Percentiles rank a stretch among this genome's conserved stretches.
phyloP scores from a whole-genome alignment of 352 stramenopile genomes.

The Pythium dissimile region DNA sequence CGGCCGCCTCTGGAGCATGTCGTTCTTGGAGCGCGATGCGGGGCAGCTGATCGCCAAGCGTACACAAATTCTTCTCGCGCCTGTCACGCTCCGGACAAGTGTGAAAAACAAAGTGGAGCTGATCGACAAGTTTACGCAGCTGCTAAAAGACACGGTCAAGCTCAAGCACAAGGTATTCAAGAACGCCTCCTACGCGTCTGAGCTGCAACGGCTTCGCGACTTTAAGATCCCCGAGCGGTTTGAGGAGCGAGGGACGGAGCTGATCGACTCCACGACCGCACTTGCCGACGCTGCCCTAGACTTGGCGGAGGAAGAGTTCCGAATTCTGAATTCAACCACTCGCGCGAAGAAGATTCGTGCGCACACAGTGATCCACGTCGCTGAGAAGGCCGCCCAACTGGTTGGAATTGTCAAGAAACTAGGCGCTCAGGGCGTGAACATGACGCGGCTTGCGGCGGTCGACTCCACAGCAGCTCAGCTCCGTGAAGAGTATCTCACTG shows the following conservation, averaged over 20 bases:
- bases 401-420: slow-evolving; percentile 86
- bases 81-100: slow-evolving; percentile 48
- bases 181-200: slow-evolving; percentile 50
- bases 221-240: slow-evolving; percentile 71
- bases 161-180: slow-evolving; percentile 90
- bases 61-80: slow-evolving; percentile 67
- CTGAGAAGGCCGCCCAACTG: slow-evolving; percentile 70
- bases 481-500: slow-evolving; percentile 58
- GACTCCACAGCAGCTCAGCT: slow-evolving; percentile 39
- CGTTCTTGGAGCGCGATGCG: slow-evolving; percentile 72
- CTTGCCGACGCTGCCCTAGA: slow-evolving; percentile 70
- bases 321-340: slow-evolving; percentile 53
- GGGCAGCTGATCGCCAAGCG: slow-evolving; percentile 75
- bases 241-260: slow-evolving; percentile 53
- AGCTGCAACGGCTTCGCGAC: slow-evolving; percentile 53
- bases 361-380: slow-evolving; percentile 58
- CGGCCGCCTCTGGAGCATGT: slow-evolving; percentile 69
- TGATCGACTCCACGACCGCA: slow-evolving; percentile 56
- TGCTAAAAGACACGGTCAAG: slow-evolving; percentile 86
- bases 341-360: slow-evolving; percentile 82
- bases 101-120: slow-evolving; percentile 80
- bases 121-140: slow-evolving; percentile 82
- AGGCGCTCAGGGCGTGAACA: slow-evolving; percentile 53
- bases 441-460: slow-evolving; percentile 36
- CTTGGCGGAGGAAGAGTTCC: slow-evolving; percentile 78